Base-by-base conservation (phyloP, 805 yeast genomes). In the Metschnikowia henanensis region DNA sequence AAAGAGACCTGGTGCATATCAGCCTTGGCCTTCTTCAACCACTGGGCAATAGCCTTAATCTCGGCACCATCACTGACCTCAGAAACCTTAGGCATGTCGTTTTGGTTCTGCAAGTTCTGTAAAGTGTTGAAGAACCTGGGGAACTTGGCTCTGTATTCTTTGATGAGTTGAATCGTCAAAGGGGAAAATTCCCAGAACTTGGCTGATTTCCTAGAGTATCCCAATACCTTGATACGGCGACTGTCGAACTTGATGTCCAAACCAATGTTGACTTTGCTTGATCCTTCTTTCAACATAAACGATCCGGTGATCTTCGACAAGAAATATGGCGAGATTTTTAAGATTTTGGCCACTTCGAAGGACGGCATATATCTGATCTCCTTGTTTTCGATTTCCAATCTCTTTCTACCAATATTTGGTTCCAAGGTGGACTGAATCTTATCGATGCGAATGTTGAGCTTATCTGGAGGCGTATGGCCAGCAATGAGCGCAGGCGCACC, bases 201-300 rank as follows among this genome's bases (percentile, higher is more conserved):
- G 18, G 81, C 83, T 39, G 73, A 72, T 57, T 83, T 81, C 46
- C 82, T 77, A 1, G 97, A 81, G 67, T 81, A 92, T 4, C 98
- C 99, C 50, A 91, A 73, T 3, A 88, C 98, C 64, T 92, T 92
- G 56, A 79, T 77, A 53, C 89, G 80, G 47, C 80, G 79, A 18
- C 79, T 79, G 52, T 91, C 96, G 64, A 83, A 86, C 65, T 91
- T 91, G 62, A 94, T 72, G 45, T 84, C 87, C 50, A 94, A 70
- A 17, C 98, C 98, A 56, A 94, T 71, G 58, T 91, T 85, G 50
- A 76, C 75, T 50, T 70, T 77, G 6, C 56, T 51, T 17, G 41
- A 43, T 17, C 73, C 73, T 47, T 77, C 80, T 23, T 72, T 75
- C 47, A 91, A 72, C 69, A 84, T 65, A 55, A 71, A 86, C 6